Evolutionary conservation across 768 basidiomycete genomes (phyloP), one percentile per base, ranked within the genome.

Genomic region (Clitopilus passeckerianus): DNA sequence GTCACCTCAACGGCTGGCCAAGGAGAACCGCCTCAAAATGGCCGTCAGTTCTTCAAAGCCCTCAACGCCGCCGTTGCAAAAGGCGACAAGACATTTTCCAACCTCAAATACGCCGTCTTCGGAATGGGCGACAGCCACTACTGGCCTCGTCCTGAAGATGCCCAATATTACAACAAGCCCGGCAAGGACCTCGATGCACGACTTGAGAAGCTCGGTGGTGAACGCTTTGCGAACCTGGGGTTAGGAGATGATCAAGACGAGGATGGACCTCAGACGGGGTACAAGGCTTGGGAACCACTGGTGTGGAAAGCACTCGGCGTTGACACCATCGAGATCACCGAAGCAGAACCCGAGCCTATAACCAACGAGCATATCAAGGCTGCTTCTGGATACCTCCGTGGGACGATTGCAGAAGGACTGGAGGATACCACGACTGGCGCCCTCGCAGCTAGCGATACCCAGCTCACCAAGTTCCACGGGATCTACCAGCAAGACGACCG

Each of bases 341-440:
- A 98, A 74, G 89, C 88, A 18, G 95, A 98, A 70, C 95, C 95
- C 0, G 95, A 98, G 66, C 87, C 93, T 0, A 96, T 99, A 72
- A 98, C 97, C 57, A 98, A 98, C 78, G 97, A 99, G 75, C 94
- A 98, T 74, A 98, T 98, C 83, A 99, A 98, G 78, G 97, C 91
- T 53, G 95, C 96, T 5, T 93, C 91, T 53, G 85, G 87, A 58
- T 98, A 90, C 76, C 83, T 98, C 20, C 90, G 97, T 57, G 97
- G 97, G 1, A 98, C 97, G 35, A 98, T 99, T 71, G 80, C 78
- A 0, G 95, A 98, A 70, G 96, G 97, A 52, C 82, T 99, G 34
- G 79, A 83, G 64, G 96, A 98, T 71, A 81, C 77, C 57, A 84
- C 80, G 57, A 97, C 96, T 0, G 96, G 94, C 55, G 91, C 93